Evolutionary conservation across 495 filamentous ascomycete genomes (phyloP), one percentile per base, ranked within the genome.

Genomic region (Chaetomium cochliodes): DNA sequence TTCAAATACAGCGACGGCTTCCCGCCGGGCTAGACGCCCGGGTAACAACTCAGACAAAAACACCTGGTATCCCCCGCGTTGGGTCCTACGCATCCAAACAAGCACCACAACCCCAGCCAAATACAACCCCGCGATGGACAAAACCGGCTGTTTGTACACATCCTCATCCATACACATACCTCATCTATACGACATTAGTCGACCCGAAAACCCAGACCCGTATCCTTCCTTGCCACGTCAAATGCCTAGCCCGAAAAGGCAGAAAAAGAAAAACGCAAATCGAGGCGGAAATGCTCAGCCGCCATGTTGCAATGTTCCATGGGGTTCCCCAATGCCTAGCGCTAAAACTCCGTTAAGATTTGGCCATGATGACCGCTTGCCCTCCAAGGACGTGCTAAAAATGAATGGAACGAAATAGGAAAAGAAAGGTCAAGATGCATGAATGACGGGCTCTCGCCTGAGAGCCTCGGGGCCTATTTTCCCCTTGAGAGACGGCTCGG

Each of bases 371-470:
- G 49, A 39, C 47, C 55, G 46, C 55, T 59, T 16, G 23, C 22
- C 65, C 54, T 37, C 37, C 23, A 7, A 49, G 4, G 52, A 57
- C 25, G 25, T 25, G 46, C 55, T 41, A 58, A 52, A 3, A 15
- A 41, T 50, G 16, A 55, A 52, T 41, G 33, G 50, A 64, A 58
- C 46, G 41, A 53, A 41, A 53, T 52, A 39, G 58, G 6, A 58
- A 42, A 8, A 12, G 26, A 58, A 58, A 15, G 4, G 22, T 63
- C 54, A 74, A 52, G 66, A 73, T 9, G 69, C 71, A 26, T 70
- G 71, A 4, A 73, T 62, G 23, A 72, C 65, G 0, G 64, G 28
- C 20, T 76, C 72, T 26, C 70, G 72, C 55, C 74, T 70, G 28
- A 66, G 50, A 8, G 67, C 64, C 16, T 67, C 69, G 15, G 69